A percentile compares a stretch with the other conserved stretches of the same genome.
phyloP scores from a whole-genome alignment of 176 grass and related monocot species.

The Metroxylon sagu region DNA sequence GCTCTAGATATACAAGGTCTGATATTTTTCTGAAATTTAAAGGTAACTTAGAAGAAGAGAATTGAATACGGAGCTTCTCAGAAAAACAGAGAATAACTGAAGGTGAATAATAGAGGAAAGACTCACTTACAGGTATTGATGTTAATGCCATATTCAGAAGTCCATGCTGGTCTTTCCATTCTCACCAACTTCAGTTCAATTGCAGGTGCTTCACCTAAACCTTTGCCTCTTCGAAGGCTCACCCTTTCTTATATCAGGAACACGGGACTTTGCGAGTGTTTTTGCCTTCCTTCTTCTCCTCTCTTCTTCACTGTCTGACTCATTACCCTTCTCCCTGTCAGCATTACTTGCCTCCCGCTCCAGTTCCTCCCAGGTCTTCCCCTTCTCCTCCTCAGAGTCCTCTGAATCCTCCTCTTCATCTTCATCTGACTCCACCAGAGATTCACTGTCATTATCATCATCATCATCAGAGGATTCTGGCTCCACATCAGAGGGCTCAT shows the following conservation, averaged over 20 bases:
- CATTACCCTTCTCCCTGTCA: conserved; percentile 53
- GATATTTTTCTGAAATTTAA: too few relatives aligned
- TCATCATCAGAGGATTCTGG: conserved; percentile 63
- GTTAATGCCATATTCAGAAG: too few relatives aligned
- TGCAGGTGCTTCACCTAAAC: conserved; percentile 24
- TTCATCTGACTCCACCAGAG: conserved; percentile 55
- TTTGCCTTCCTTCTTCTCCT: conserved; percentile 56
- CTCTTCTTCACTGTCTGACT: conserved; percentile 83
- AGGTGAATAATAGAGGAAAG: too few relatives aligned
- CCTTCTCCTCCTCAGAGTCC: conserved; percentile 93
- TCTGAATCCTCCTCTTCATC: conserved; percentile 49
- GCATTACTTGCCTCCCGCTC: conserved; percentile 78
- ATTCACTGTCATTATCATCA: conserved; percentile 38
- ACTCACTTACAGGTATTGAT: too few relatives aligned
- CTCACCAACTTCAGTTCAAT: too few relatives aligned
- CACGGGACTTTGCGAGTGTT: conserved; percentile 28
- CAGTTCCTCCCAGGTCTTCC: conserved; percentile 87
- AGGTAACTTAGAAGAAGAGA: too few relatives aligned
- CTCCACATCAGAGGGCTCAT: conserved; percentile 70
- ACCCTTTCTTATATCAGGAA: conserved; percentile 38
- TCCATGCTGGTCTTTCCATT: too few relatives aligned
- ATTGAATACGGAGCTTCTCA: too few relatives aligned
- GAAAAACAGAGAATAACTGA: too few relatives aligned
- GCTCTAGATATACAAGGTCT: too few relatives aligned
- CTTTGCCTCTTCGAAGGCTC: conserved; percentile 32